These are phyloP conservation scores for Vigna reflexopilosa DNA, from an alignment of 306 rosid species.

Conservation along the genomic window DNA sequence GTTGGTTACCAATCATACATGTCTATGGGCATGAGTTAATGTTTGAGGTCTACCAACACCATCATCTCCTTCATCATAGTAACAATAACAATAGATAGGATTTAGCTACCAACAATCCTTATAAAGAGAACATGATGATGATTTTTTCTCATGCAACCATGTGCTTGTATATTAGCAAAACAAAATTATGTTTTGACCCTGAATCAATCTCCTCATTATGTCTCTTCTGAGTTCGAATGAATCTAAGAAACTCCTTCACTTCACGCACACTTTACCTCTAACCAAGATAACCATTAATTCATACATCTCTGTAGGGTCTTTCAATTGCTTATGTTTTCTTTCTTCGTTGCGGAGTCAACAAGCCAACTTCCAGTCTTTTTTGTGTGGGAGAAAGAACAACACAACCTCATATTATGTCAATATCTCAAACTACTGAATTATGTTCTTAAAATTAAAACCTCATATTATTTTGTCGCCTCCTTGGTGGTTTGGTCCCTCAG, in stretches of 20 bases:
- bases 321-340: slow-evolving; percentile 39
- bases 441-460: slow-evolving; percentile 51
- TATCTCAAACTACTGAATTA: slow-evolving; percentile 55
- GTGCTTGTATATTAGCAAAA: slow-evolving; percentile 66
- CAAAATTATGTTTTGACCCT: slow-evolving; percentile 47
- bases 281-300: slow-evolving; percentile 5
- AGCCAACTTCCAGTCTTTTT: slow-evolving; percentile 55
- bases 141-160: slow-evolving; percentile 65
- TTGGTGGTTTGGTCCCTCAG: slow-evolving; percentile 42
- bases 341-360: slow-evolving; percentile 79
- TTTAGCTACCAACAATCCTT: slow-evolving; percentile 50
- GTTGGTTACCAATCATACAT: slow-evolving; percentile 46
- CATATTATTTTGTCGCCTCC: slow-evolving; percentile 59
- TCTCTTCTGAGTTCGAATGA: slow-evolving; percentile 41
- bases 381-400: slow-evolving; percentile 50
- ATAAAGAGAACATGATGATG: slow-evolving; percentile 46
- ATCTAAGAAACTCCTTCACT: slow-evolving; percentile 32
- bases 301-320: slow-evolving; percentile 46
- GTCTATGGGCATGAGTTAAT: slow-evolving; percentile 46
- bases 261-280: slow-evolving; percentile 11
- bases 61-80: slow-evolving; percentile 44
- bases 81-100: slow-evolving; percentile 45
- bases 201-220: slow-evolving; percentile 55
- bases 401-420: slow-evolving; percentile 42
- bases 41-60: slow-evolving; percentile 71